phyloP scores from a whole-genome alignment of 2,329 filamentous ascomycete genomes.

The Pestalotiopsis sp. region DNA sequence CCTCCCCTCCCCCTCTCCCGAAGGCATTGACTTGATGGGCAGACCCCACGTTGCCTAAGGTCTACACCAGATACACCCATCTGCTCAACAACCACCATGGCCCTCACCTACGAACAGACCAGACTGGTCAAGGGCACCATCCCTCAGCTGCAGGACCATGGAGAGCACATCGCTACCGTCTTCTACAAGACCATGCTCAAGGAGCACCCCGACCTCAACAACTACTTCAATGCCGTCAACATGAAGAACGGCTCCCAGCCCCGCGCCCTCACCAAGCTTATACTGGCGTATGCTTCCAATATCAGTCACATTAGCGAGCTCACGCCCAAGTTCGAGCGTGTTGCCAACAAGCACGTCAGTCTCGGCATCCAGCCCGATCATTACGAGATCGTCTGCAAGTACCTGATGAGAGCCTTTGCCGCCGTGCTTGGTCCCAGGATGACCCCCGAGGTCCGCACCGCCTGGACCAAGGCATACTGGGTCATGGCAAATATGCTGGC shows the following conservation, averaged over 20 bases:
- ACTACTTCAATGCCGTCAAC: conserved; percentile 70
- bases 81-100: conserved; percentile 18
- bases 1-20: neutral
- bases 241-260: conserved; percentile 64
- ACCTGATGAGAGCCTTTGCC: conserved; percentile 67
- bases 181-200: conserved; percentile 72
- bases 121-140: conserved; percentile 69
- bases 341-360: conserved; percentile 73
- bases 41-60: neutral
- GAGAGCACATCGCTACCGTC: conserved; percentile 65
- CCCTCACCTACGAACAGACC: conserved; percentile 56
- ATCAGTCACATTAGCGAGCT: conserved; percentile 63
- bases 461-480: conserved; percentile 73
- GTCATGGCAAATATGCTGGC: conserved; percentile 74
- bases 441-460: conserved; percentile 63
- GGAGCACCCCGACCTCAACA: conserved; percentile 65
- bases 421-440: conserved; percentile 66
- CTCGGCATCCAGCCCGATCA: conserved; percentile 68
- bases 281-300: conserved; percentile 71
- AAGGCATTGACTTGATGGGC: neutral
- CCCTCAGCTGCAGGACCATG: conserved; percentile 67
- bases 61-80: neutral
- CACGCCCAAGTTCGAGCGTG: conserved; percentile 52
- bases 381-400: conserved; percentile 69
- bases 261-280: conserved; percentile 60